These are phyloP conservation scores for Zopfochytrium polystomum DNA, from an alignment of 371 early-diverging fungal species.

Conservation along the genomic window DNA sequence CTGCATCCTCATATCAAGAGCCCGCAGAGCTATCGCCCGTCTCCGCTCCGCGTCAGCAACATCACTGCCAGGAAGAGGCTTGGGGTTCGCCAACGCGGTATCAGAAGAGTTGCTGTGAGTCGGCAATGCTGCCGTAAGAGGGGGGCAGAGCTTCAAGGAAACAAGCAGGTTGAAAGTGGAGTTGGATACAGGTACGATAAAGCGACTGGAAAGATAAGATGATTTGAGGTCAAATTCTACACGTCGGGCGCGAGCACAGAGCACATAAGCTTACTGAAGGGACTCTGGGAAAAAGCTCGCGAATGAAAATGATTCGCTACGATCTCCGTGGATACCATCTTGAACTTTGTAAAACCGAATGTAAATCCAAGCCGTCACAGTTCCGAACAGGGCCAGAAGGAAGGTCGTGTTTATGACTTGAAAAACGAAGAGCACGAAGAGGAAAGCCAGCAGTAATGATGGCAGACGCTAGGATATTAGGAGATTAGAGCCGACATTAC, in stretches of 20 bases:
- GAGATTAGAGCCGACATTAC: neutral
- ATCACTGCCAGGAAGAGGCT: slow-evolving; percentile 18
- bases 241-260: neutral
- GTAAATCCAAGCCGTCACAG: slow-evolving; percentile 73
- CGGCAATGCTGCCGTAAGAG: slow-evolving; percentile 22
- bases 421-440: slow-evolving; percentile 38
- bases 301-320: slow-evolving; percentile 78
- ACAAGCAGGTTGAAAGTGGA: slow-evolving; percentile 36
- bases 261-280: slow-evolving; percentile 50
- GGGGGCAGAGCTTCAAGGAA: slow-evolving; percentile 31
- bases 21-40: slow-evolving; percentile 43
- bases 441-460: slow-evolving; percentile 45
- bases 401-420: slow-evolving; percentile 46
- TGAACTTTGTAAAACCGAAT: slow-evolving; percentile 74
- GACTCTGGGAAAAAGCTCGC: slow-evolving; percentile 79
- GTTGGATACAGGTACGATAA: slow-evolving; percentile 45
- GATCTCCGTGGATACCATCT: slow-evolving; percentile 77
- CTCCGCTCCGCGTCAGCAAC: slow-evolving; percentile 45
- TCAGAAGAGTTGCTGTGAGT: neutral
- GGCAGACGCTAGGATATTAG: slow-evolving; percentile 44
- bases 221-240: neutral
- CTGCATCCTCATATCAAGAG: slow-evolving; percentile 37
- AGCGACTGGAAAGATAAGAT: slow-evolving; percentile 22
- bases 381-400: slow-evolving; percentile 60
- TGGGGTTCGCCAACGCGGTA: slow-evolving; percentile 3